Conservation (phyloP, 1,139 yeast species). For the Saccharomyces pastorianus region DNA sequence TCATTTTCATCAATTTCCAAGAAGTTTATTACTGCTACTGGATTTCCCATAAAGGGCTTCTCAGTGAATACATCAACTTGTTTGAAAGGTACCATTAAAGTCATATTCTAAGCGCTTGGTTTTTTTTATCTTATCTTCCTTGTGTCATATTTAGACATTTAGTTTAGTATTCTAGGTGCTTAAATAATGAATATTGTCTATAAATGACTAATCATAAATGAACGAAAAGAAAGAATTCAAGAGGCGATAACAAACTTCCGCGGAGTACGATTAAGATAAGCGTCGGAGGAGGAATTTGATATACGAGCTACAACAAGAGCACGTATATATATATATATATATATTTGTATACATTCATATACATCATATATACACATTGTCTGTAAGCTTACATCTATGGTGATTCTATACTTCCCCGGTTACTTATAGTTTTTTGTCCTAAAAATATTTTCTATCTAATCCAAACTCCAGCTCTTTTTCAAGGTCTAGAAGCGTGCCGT, state of each 20-base stretch:
- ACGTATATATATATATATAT: neutral
- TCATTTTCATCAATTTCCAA: constrained; percentile 14
- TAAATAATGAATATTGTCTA: neutral
- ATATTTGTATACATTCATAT: constrained; percentile 7
- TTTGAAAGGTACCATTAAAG: constrained; percentile 30
- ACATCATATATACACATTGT: too few relatives aligned
- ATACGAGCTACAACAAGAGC: neutral
- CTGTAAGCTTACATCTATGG: too few relatives aligned
- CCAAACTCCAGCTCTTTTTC: constrained; percentile 57
- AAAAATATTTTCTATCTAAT: constrained; percentile 38
- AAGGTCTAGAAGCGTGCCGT: constrained; percentile 36
- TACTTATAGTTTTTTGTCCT: neutral
- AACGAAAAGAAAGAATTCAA: neutral
- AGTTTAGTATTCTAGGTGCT: neutral
- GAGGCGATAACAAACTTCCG: neutral
- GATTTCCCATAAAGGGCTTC: constrained; percentile 42
- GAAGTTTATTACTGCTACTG: constrained; percentile 42
- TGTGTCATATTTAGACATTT: neutral
- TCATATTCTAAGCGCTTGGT: constrained; percentile 7
- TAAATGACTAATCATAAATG: neutral
- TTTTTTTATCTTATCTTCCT: too few relatives aligned
- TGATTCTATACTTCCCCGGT: too few relatives aligned
- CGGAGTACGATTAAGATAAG: neutral
- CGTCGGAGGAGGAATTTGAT: neutral
- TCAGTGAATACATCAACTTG: constrained; percentile 47